phyloP scores from a whole-genome alignment of 495 filamentous ascomycete species.

The Trichoderma parareesei region DNA sequence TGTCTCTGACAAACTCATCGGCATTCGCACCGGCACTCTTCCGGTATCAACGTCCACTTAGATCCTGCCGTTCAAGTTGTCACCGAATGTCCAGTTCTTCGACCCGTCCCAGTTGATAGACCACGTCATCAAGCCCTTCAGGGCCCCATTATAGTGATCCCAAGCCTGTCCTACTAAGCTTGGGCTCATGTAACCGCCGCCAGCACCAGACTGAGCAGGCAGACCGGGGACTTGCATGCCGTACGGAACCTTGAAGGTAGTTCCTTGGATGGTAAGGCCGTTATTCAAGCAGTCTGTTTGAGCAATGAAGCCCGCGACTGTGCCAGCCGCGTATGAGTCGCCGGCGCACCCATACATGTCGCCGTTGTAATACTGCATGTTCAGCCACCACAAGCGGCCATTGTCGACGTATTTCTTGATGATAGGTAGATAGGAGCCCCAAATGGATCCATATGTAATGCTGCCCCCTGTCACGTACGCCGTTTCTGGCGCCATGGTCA shows the following conservation, averaged over 20 bases:
- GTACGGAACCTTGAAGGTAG: conserved; percentile 18
- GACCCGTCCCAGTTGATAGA: conserved; percentile 23
- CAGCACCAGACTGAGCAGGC: conserved; percentile 17
- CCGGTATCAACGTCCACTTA: background rate
- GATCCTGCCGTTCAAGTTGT: conserved; percentile 16
- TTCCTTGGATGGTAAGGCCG: conserved; percentile 17
- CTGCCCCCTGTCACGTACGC: conserved; percentile 20
- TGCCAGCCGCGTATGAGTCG: conserved; percentile 18
- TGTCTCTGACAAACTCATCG: too few relatives aligned
- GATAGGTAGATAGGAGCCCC: conserved; percentile 21
- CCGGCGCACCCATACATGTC: conserved; percentile 19
- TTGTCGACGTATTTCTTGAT: conserved; percentile 23
- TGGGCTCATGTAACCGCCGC: conserved; percentile 18
- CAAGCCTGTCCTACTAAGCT: conserved; percentile 16
- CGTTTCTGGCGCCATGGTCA: conserved; percentile 22
- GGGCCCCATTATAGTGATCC: conserved; percentile 18
- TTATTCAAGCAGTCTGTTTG: conserved; percentile 21
- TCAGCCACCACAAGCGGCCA: conserved; percentile 21
- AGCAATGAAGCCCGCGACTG: conserved; percentile 20
- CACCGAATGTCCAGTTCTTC: conserved; percentile 18
- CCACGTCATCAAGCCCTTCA: conserved; percentile 23
- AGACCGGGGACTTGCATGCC: conserved; percentile 21
- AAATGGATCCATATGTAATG: conserved; percentile 18
- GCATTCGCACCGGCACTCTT: too few relatives aligned
- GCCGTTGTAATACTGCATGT: conserved; percentile 23